Evolutionary conservation across 345 rosid genomes (phyloP).

Genomic region (Rhodomyrtus tomentosa): DNA sequence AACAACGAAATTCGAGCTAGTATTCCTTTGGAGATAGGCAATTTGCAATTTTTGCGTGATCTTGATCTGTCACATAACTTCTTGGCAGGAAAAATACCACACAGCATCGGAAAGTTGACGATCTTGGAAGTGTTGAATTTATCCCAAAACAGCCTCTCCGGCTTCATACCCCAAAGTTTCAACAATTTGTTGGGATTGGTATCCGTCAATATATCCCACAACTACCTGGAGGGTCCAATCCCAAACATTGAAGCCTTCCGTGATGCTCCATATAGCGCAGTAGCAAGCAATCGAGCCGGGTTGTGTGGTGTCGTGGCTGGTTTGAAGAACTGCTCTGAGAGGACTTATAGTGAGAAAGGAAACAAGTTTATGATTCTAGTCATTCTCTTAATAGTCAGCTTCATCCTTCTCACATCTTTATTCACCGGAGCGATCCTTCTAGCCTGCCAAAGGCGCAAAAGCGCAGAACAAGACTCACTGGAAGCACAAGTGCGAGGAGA

Average conservation of each 20-base stretch:
- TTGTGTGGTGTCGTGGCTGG: not conserved
- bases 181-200: slow-evolving; percentile 5
- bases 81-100: not conserved
- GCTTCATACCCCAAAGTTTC: slow-evolving; percentile 9
- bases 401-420: not conserved
- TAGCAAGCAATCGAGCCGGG: slow-evolving; percentile 1
- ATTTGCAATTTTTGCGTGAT: not conserved
- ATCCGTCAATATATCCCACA: slow-evolving; percentile 10
- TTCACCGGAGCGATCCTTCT: not conserved
- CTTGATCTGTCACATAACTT: not conserved
- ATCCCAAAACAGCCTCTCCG: slow-evolving; percentile 13
- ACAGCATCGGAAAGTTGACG: not conserved
- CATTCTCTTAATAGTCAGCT: not conserved
- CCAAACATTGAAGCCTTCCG: not conserved
- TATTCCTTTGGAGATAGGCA: not conserved
- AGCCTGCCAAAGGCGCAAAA: not conserved
- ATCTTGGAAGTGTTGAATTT: not conserved
- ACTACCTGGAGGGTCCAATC: not conserved
- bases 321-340: not conserved
- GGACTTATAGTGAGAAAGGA: not conserved
- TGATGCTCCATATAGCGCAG: not conserved
- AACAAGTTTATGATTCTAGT: not conserved
- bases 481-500: not conserved
- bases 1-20: not conserved
- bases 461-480: not conserved